Percentiles rank a stretch among this genome's conserved stretches.
Evolutionary conservation across 176 grass and related monocot species (phyloP).

Genomic region (Aegilops longissima): DNA sequence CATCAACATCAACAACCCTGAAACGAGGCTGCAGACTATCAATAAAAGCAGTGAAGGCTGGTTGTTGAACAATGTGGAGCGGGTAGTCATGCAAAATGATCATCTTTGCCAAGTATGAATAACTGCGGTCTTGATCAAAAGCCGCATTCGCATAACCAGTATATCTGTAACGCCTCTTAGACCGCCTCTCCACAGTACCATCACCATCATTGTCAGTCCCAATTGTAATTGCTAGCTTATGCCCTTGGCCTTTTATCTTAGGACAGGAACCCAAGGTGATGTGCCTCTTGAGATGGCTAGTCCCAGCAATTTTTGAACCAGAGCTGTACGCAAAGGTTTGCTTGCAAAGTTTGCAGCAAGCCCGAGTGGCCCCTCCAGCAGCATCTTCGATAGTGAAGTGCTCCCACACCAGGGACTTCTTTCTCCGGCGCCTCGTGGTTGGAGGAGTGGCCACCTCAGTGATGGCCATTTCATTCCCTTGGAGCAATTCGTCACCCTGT

Average conservation of each 20-base stretch:
- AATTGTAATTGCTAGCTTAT: not conserved
- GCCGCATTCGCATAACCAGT: conserved; percentile 53
- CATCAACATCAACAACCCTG: conserved; percentile 47
- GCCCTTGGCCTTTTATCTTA: conserved; percentile 46
- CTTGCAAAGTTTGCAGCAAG: conserved; percentile 75
- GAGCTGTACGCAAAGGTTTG: conserved; percentile 64
- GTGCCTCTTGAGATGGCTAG: conserved; percentile 75
- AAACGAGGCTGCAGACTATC: conserved; percentile 69
- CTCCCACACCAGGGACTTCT: conserved; percentile 65
- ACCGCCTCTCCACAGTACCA: conserved; percentile 19
- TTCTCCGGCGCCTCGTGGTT: conserved; percentile 39
- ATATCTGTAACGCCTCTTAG: conserved; percentile 63
- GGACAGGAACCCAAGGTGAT: conserved; percentile 67
- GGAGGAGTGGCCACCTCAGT: conserved; percentile 24
- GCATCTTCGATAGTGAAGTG: conserved; percentile 64
- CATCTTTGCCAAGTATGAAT: conserved; percentile 49
- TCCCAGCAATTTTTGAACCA: conserved; percentile 65
- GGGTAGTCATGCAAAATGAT: conserved; percentile 65
- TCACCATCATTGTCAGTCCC: conserved; percentile 32
- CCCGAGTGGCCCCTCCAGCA: conserved; percentile 52
- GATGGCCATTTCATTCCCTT: conserved; percentile 23
- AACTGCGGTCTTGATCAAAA: conserved; percentile 49
- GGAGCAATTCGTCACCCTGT: conserved; percentile 7
- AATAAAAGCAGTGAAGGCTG: conserved; percentile 52
- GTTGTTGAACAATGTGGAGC: conserved; percentile 66